phyloP scores from a whole-genome alignment of 768 basidiomycete genomes.

The Mycena rebaudengoi region DNA sequence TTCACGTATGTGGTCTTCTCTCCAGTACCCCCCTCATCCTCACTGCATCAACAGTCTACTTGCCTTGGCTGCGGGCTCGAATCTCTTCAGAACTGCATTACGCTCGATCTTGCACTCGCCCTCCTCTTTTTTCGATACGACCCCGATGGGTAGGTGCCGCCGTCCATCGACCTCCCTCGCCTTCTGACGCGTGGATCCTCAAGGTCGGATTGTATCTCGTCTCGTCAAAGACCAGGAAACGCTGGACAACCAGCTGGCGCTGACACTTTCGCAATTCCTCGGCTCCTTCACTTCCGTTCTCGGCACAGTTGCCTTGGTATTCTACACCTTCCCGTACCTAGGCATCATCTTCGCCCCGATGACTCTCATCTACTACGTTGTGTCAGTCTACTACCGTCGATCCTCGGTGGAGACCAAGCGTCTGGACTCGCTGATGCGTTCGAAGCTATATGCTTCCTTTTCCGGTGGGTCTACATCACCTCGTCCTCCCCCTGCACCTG shows the following conservation, averaged over 20 bases:
- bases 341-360: conserved; percentile 71
- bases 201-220: conserved; percentile 65
- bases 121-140: conserved; percentile 76
- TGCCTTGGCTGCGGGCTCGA: conserved; percentile 41
- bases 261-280: conserved; percentile 57
- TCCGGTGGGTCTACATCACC: conserved; percentile 49
- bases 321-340: conserved; percentile 73
- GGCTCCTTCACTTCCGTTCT: conserved; percentile 52
- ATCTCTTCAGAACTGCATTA: conserved; percentile 65
- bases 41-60: neutral
- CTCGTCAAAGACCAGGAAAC: conserved; percentile 71
- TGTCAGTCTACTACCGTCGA: conserved; percentile 64
- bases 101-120: conserved; percentile 66
- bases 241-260: conserved; percentile 58
- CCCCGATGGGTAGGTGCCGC: conserved; percentile 60
- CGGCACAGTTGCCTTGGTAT: conserved; percentile 66
- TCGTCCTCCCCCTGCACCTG: neutral
- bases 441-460: conserved; percentile 63
- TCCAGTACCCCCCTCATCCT: neutral
- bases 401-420: conserved; percentile 73
- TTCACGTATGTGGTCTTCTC: conserved; percentile 52
- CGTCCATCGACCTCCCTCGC: neutral
- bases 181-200: neutral
- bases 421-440: conserved; percentile 69
- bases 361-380: conserved; percentile 58